phyloP scores from a whole-genome alignment of 179 eudicot species.

The Sideroxylon spinosum region DNA sequence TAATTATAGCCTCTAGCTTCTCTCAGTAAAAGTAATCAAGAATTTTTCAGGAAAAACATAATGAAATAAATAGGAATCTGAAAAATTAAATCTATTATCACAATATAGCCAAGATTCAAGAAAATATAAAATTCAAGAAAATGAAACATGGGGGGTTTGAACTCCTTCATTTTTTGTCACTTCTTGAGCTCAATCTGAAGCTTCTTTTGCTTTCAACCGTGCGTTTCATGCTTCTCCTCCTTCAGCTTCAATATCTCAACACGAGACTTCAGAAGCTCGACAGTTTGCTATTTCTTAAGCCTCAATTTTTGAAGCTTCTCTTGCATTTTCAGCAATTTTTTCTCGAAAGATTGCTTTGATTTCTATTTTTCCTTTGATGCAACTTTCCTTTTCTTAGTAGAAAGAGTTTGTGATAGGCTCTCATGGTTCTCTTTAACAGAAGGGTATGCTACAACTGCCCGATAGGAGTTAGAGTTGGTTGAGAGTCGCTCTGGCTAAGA shows the following conservation, averaged over 20 bases:
- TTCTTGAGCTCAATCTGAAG: too few species aligned
- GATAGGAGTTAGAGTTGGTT: slow-evolving; percentile 19
- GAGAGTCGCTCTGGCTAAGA: slow-evolving; percentile 26
- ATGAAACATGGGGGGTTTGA: too few species aligned
- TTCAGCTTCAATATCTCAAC: slow-evolving; percentile 57
- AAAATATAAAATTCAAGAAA: too few species aligned
- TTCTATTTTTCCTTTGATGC: slow-evolving; percentile 26
- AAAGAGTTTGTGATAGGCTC: slow-evolving; percentile 35
- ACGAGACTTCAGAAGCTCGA: slow-evolving; percentile 66
- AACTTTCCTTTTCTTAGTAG: slow-evolving; percentile 35
- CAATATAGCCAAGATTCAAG: too few species aligned
- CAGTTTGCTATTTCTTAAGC: slow-evolving; percentile 75
- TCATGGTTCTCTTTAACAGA: slow-evolving; percentile 58
- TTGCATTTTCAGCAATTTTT: slow-evolving; percentile 70
- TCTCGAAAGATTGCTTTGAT: slow-evolving; percentile 34
- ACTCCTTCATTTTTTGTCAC: too few species aligned
- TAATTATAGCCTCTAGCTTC: too few species aligned
- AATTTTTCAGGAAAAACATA: too few species aligned
- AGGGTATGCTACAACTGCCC: slow-evolving; percentile 25
- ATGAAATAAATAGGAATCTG: too few species aligned
- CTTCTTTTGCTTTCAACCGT: too few species aligned
- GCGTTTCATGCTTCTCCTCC: too few species aligned
- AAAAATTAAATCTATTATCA: too few species aligned
- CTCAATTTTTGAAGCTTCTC: slow-evolving; percentile 69
- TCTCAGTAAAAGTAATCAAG: too few species aligned